Percentiles rank a stretch among this genome's conserved stretches.
Evolutionary conservation across 2,329 filamentous ascomycete species (phyloP).

Genomic region (Exserohilum rostratum): DNA sequence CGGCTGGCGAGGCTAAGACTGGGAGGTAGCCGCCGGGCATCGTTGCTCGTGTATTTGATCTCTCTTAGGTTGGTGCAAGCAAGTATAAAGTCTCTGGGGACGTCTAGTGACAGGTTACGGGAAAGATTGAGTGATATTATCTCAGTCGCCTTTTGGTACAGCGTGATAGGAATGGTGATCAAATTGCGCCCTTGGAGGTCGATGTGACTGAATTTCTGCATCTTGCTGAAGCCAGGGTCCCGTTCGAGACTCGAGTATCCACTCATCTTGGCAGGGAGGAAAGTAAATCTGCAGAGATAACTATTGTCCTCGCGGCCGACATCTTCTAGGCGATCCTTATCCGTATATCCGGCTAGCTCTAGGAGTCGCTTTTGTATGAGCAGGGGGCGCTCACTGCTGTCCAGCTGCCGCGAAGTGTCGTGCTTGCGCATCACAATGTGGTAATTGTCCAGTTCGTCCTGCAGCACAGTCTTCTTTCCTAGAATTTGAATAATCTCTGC

Average conservation of each 20-base stretch:
- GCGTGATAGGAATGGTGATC: conserved; percentile 89
- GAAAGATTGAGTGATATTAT: conserved; percentile 96
- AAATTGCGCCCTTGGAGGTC: conserved; percentile 89
- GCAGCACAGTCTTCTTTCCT: conserved; percentile 90
- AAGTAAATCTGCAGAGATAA: conserved; percentile 94
- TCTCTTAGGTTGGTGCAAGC: conserved; percentile 89
- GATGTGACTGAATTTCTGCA: conserved; percentile 91
- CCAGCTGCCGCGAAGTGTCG: conserved; percentile 81
- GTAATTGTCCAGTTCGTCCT: conserved; percentile 90
- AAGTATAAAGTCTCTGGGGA: conserved; percentile 95
- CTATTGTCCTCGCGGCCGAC: conserved; percentile 96
- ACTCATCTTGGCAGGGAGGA: conserved; percentile 85
- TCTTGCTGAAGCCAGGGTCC: conserved; percentile 80
- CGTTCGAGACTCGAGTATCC: conserved; percentile 73
- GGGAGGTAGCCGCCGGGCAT: conserved; percentile 81
- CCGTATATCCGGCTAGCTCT: conserved; percentile 89
- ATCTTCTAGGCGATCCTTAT: conserved; percentile 86
- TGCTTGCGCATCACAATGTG: conserved; percentile 95
- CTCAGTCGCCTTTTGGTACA: conserved; percentile 89
- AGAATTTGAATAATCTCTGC: conserved; percentile 87
- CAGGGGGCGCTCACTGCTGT: conserved; percentile 78
- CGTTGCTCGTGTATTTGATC: conserved; percentile 95
- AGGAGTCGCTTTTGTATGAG: conserved; percentile 90
- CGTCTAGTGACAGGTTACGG: conserved; percentile 86
- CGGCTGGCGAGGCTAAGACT: conserved; percentile 81